Evolutionary conservation across 73 alveolate genomes (phyloP), one percentile per base, ranked within the genome.

Genomic region (Paramecium biaurelia): DNA sequence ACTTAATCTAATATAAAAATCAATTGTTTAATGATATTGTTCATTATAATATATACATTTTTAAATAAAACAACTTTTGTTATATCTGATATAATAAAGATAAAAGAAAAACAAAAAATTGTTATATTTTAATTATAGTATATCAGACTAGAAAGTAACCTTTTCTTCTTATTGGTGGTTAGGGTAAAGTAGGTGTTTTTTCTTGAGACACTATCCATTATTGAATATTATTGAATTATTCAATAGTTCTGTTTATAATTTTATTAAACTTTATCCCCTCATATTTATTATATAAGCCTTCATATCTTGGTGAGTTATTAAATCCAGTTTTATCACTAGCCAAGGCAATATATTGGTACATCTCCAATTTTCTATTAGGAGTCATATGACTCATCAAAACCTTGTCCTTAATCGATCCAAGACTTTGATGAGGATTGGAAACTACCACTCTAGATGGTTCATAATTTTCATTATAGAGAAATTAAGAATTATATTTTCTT

Each of bases 311-410:
- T 1, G 90, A 30, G 14, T 47, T 79, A 4, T 4, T 10, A 79
- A n/a, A 41, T 1, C 76, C 70, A 43, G 34, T 79, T 47, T 79
- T 79, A 79, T 79, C 90, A 45, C 34, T 41, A 7, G 90, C 42
- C 20, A 79, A 79, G 0, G 41, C 70, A 3, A 79, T 43, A 4
- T 79, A 79, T 47, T 79, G 18, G 43, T 79, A 79, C 76, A 47
- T 47, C 12, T 79, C 90, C 26, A 79, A 79, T 79, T 79, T 79
- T 42, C 90, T 38, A 79, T 79, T 79, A 3, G 90, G 90, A 0
- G 90, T 79, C 90, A 79, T 79, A 79, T 79, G 90, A 43, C 76
- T 43, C 28, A 79, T 42, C 14, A 79, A 24, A 0, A 79, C 90
- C 14, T 79, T 79, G 28, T 79, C 90, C 28, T 79, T 79, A 14